Base-by-base conservation (phyloP, 495 filamentous ascomycete species). In the Wilcoxina mikolae region DNA sequence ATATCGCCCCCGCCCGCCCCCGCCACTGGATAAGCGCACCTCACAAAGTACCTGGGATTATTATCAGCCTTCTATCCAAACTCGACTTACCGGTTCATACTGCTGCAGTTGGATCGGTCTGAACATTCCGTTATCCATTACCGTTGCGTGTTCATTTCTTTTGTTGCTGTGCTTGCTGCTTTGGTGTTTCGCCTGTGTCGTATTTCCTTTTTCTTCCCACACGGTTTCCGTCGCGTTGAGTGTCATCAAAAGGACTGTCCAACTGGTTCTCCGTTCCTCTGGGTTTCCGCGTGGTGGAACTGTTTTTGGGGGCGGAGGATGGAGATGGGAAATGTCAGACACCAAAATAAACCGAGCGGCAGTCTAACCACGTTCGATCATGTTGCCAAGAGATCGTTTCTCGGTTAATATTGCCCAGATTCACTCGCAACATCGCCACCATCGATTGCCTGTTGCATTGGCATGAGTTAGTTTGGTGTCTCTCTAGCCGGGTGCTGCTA, bases 331-430 rank as follows among this genome's bases (percentile, higher is more conserved):
- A 35, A 35, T 15, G 31, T 35, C 31, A 35, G 31, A 35, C 31
- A 35, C 31, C 7, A 35, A 35, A 35, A 35, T 5, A 35, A 35
- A 35, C 31, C 31, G 15, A 20, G 3, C 22, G 22, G 43, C 11
- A 46, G 22, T 24, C 43, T 46, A 17, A 46, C 43, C 43, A 24
- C n/a, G 3, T 24, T 46, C 43, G 11, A 46, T 46, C 43, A 46
- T 20, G n/a, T 46, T 24, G 43, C 43, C 43, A 46, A 46, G 43
- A 46, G 43, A 46, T 46, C 43, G 43, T 24, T 46, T 46, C n/a
- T 46, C 43, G 43, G 43, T 46, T 46, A 24, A 46, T 46, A 11
- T 46, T 46, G 43, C 43, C 43, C 43, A 46, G n/a, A 18, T 46
- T 39, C 35, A 39, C 35, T 46, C 43, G 2, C 43, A 46, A 46